Evolutionary conservation across 345 rosid species (phyloP), one percentile per base, ranked within the genome.

Genomic region (Syzygium jambos): DNA sequence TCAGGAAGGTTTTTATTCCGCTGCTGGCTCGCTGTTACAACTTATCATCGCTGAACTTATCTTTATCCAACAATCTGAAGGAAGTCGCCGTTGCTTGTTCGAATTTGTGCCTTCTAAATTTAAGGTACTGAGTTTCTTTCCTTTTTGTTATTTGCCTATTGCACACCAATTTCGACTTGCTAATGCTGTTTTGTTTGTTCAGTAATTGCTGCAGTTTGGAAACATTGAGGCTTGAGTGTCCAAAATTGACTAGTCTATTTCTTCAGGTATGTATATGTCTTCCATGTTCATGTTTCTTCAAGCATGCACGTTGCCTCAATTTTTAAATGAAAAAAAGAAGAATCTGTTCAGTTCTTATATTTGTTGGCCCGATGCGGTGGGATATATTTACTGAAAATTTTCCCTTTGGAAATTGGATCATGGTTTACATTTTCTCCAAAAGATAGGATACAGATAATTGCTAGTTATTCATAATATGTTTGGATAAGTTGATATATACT

Each of bases 151-250:
- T 85, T 52, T 56, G 11, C 46, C 21, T 86, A 84, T 85, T 46
- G 54, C 27, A 46, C 83, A 41, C 86, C 56, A 29, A 86, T 14
- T 87, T 84, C 1, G 27, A 57, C 65, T 17, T 34, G 86, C 43
- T 78, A 85, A 52, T 13, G 23, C 16, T 84, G 77, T 83, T 56
- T 68, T 51, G 77, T 63, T 54, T 73, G 56, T 92, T 57, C 91
- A 98, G 99, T 94, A 94, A 95, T 92, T 98, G 99, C 91, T 92
- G 87, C 91, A 91, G 97, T 84, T 89, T 98, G 98, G 99, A 96
- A 91, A 88, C 92, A 59, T 87, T 98, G 91, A 96, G 93, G 94
- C 97, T 98, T 52, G 84, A 84, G 51, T 98, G 99, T 88, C 98
- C 98, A 61, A 95, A 87, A 89, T 89, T 98, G 92, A 94, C 96